Conservation (phyloP, 148 eudicot species). For the Vaccinium darrowii region DNA sequence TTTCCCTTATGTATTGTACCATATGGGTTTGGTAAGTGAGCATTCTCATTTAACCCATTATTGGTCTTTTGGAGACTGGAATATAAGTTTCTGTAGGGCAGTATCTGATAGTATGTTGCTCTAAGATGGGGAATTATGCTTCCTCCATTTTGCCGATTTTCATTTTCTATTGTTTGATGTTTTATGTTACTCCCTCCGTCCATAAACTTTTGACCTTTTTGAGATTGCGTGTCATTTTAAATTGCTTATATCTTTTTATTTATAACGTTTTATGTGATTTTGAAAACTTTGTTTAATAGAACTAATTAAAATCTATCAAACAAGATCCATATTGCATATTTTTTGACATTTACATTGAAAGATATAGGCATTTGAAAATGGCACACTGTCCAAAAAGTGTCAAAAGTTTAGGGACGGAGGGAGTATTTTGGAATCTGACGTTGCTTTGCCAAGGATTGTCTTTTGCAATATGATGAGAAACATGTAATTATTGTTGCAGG, state of each 20-base stretch:
- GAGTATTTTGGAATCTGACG: background rate
- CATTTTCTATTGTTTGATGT: background rate
- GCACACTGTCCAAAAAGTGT: no score
- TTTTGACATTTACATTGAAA: no score
- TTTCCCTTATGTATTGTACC: background rate
- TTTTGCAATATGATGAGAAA: conserved; percentile 11
- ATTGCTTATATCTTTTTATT: no score
- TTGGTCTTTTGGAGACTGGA: conserved; percentile 1
- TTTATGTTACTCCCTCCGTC: no score
- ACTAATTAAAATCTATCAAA: no score
- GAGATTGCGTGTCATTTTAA: no score
- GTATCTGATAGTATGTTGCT: background rate
- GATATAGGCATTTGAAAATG: no score
- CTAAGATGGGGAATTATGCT: background rate
- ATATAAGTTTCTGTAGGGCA: background rate
- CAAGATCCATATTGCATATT: no score
- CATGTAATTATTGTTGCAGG: conserved; percentile 43
- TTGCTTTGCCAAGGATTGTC: background rate
- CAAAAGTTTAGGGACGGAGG: no score
- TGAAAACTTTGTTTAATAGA: no score
- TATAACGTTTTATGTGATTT: no score
- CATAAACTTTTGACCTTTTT: no score
- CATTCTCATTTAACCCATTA: background rate
- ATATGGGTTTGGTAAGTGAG: background rate
- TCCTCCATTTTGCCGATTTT: background rate